Evolutionary conservation across 1,284 basidiomycete species (phyloP), one percentile per base, ranked within the genome.

Genomic region (Trametes versicolor): DNA sequence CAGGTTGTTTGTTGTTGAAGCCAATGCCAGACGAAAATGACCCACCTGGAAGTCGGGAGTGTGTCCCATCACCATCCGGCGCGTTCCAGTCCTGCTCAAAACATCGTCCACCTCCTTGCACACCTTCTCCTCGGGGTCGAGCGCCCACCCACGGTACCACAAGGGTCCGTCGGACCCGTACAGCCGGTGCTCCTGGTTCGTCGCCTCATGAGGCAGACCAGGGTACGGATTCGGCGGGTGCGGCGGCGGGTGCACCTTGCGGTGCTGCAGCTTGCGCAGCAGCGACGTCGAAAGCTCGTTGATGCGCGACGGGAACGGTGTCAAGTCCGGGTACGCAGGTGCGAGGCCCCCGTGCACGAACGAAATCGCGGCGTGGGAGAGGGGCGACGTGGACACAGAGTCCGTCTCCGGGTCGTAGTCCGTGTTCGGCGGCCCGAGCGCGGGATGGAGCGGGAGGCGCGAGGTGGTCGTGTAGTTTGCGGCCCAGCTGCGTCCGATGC

Each of bases 11-110:
- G 6, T 37, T 13, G 4, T 5, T 4, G n/a, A 2, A 7, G 29
- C 17, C 12, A 4, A 17, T 4, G 4, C 19, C 12, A 17, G 17
- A 15, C 13, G 12, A 15, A 0, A 65, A 17, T 21, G 13, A 43
- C 81, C 23, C 70, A 88, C 91, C 70, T 90, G 84, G 73, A 97
- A 95, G 75, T 96, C 85, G 0, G 96, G 96, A 0, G 96, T 98
- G 76, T 98, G 96, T 0, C 96, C 96, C 92, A 97, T 96, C 49
- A 98, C 88, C 86, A 98, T 89, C 68, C 94, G 82, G 69, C 93
- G 80, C 23, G 92, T 95, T 0, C 94, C 93, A 0, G 92, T 91
- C 76, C 85, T 87, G 51, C 83, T 74, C 61, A 93, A 78, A 12
- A 96, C 90, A 25, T 82, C 80, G 63, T 92, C 89, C 0, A 95